Conservation (phyloP, 106 monocot species). For the Amphibolis antarctica region DNA sequence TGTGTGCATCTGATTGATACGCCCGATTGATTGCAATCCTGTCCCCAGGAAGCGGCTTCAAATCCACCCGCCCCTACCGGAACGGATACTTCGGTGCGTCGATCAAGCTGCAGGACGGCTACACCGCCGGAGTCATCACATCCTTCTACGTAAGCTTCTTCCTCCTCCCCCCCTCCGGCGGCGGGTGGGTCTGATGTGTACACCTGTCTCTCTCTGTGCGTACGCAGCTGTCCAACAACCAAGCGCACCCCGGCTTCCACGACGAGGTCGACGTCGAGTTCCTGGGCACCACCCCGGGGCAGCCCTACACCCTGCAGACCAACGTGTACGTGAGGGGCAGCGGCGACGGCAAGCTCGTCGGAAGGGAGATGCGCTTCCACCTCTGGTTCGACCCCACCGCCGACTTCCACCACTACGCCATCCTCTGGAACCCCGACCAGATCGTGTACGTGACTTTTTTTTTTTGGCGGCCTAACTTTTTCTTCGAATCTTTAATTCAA, state of each 20-base stretch:
- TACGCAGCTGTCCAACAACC: conserved; percentile 46
- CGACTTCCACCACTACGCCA: conserved; percentile 61
- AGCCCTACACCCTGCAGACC: conserved; percentile 56
- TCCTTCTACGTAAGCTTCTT: conserved; percentile 48
- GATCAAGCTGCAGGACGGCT: conserved; percentile 54
- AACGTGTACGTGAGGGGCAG: conserved; percentile 62
- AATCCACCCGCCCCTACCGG: conserved; percentile 38
- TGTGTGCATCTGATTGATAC: too few species aligned
- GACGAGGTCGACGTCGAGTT: conserved; percentile 74
- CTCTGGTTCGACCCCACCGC: conserved; percentile 91
- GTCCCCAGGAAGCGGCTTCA: conserved; percentile 58
- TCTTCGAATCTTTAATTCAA: too few species aligned
- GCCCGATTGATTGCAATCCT: too few species aligned
- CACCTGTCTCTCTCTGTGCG: neutral
- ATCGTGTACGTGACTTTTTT: conserved; percentile 59
- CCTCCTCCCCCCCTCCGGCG: neutral
- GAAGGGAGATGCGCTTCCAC: conserved; percentile 81
- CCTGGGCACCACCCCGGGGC: conserved; percentile 53
- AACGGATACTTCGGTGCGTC: conserved; percentile 58
- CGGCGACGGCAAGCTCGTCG: conserved; percentile 62
- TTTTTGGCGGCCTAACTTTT: too few species aligned
- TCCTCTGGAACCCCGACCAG: conserved; percentile 61
- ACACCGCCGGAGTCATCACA: conserved; percentile 71
- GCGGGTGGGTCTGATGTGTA: neutral
- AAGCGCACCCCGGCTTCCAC: conserved; percentile 56